Base-by-base conservation (phyloP, 495 filamentous ascomycete genomes). In the Choiromyces venosus region DNA sequence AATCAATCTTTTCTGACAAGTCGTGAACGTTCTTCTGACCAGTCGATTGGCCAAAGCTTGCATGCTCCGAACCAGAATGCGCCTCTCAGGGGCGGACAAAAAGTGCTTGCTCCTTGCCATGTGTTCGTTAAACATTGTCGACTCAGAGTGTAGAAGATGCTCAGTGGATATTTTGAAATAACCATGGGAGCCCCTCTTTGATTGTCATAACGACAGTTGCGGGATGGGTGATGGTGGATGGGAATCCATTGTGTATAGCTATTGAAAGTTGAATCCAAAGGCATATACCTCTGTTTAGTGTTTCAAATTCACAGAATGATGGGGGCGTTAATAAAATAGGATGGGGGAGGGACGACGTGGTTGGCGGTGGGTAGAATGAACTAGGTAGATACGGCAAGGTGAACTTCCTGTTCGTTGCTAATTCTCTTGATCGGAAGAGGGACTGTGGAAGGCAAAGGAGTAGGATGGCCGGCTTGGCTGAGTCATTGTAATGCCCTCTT, bases 21-120 rank as follows among this genome's bases (percentile, higher is more conserved):
- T 79, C 77, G 37, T 78, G 78, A 33, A 79, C 77, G 37, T 79
- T n/a, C n/a, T n/a, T n/a, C n/a, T n/a, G n/a, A n/a, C n/a, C n/a
- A n/a, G n/a, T n/a, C n/a, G 77, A 39, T 78, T 79, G 6, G 77
- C 77, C 2, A 79, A 73, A 2, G 76, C 74, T 42, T 78, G 77
- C 77, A 79, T 78, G 65, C 78, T 79, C 70, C 78, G 77, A 19
- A 79, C 73, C 12, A 76, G 77, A 65, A 78, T 79, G 65, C 78
- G 78, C 0, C 72, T 68, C 37, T 79, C 77, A 46, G 72, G 78
- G 46, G 78, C 77, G 6, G 72, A 75, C 7, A 79, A 76, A 42
- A 79, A 79, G 38, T 75, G 76, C 37, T 78, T 73, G 42, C 77
- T 76, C 10, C 77, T 66, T n/a, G 61, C 42, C 77, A 79, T 79